These are phyloP conservation scores for Stephania japonica DNA, from an alignment of 164 flowering plant species.

Conservation along the genomic window DNA sequence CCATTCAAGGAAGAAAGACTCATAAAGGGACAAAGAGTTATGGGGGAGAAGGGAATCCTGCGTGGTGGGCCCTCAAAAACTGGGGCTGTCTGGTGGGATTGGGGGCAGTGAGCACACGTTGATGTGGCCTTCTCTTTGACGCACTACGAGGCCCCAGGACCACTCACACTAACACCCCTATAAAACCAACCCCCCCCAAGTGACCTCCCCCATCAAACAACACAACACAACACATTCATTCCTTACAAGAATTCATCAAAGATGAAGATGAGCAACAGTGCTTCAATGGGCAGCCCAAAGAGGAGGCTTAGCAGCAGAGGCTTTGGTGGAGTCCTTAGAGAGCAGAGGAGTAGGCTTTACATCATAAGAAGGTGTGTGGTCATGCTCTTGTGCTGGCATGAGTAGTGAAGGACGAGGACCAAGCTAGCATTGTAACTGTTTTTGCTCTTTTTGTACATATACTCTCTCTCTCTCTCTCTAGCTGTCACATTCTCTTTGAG, in stretches of 20 bases:
- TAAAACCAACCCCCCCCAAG: background rate
- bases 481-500: background rate
- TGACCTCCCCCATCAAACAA: background rate
- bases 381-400: conserved; percentile 14
- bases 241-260: no score
- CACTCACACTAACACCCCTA: conserved; percentile 3
- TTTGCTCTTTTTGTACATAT: background rate
- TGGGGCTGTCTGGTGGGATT: conserved; percentile 11
- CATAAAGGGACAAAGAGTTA: background rate
- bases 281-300: conserved; percentile 22
- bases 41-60: conserved; percentile 9
- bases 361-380: conserved; percentile 12
- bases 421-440: no score
- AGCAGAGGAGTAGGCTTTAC: conserved; percentile 27
- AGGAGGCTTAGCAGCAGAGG: conserved; percentile 28
- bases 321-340: conserved; percentile 26
- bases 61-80: conserved; percentile 24
- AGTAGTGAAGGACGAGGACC: conserved; percentile 1
- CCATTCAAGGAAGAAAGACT: background rate
- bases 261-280: conserved; percentile 25
- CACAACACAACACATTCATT: background rate
- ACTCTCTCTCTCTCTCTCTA: no score
- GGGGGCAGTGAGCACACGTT: conserved; percentile 9
- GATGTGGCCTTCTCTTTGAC: conserved; percentile 10
- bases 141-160: conserved; percentile 16